Evolutionary conservation across 2,329 filamentous ascomycete genomes (phyloP).

Genomic region (Beauveria brongniartii): DNA sequence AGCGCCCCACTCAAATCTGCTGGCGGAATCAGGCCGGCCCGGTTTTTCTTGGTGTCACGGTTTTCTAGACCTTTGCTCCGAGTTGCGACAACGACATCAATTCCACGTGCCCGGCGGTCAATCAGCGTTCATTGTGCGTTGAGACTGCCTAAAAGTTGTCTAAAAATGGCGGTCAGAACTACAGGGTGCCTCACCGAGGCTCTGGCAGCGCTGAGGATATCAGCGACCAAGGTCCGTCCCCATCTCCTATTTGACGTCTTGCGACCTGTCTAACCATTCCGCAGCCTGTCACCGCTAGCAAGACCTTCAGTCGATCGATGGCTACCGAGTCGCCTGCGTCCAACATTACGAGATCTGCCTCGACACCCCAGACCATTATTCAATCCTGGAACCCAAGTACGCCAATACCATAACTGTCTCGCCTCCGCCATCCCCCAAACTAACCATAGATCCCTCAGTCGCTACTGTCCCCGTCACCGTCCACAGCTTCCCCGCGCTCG

Average conservation of each 20-base stretch:
- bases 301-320: slow-evolving; percentile 45
- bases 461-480: slow-evolving; percentile 72
- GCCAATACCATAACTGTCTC: slow-evolving; percentile 10
- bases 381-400: slow-evolving; percentile 39
- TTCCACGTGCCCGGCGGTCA: background rate
- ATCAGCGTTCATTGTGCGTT: background rate
- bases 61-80: slow-evolving; percentile 16
- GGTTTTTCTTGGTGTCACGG: slow-evolving; percentile 18
- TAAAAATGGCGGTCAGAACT: slow-evolving; percentile 38
- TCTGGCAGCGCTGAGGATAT: slow-evolving; percentile 40
- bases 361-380: slow-evolving; percentile 26
- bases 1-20: slow-evolving; percentile 23
- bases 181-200: slow-evolving; percentile 45
- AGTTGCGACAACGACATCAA: slow-evolving; percentile 1
- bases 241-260: slow-evolving; percentile 16
- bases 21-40: slow-evolving; percentile 21
- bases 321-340: slow-evolving; percentile 42
- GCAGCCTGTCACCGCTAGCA: slow-evolving; percentile 28
- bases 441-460: slow-evolving; percentile 26
- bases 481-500: slow-evolving; percentile 82
- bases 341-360: slow-evolving; percentile 26
- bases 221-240: slow-evolving; percentile 29
- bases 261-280: slow-evolving; percentile 20
- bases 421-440: background rate
- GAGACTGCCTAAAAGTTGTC: background rate